Percentiles rank a stretch among this genome's conserved stretches.
Evolutionary conservation across 225 moss, liverwort and hornwort genomes (phyloP).

Genomic region (Anthoceros angustus): DNA sequence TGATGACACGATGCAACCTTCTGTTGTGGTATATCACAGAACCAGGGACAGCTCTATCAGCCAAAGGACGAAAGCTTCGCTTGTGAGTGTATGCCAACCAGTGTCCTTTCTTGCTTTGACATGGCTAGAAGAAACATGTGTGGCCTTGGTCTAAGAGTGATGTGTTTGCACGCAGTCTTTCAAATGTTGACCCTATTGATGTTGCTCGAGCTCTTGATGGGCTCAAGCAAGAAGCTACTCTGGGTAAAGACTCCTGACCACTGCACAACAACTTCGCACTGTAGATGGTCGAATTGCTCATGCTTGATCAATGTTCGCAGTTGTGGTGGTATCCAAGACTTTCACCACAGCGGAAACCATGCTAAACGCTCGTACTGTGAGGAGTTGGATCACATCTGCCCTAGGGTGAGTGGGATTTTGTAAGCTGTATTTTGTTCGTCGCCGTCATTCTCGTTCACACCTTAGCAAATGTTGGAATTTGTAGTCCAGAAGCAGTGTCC

Average conservation of each 20-base stretch:
- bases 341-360: constrained; percentile 97
- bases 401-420: constrained; percentile 53
- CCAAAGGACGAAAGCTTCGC: constrained; percentile 77
- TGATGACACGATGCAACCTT: neutral
- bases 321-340: constrained; percentile 88
- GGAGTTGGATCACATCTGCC: constrained; percentile 67
- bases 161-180: constrained; percentile 46
- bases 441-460: neutral
- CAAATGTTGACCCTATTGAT: constrained; percentile 96
- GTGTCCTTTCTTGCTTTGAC: constrained; percentile 5
- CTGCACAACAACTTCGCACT: neutral
- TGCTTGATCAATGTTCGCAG: constrained; percentile 17
- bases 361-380: constrained; percentile 89
- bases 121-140: neutral
- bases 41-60: constrained; percentile 52
- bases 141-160: neutral
- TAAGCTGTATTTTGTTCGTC: neutral
- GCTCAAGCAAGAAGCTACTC: constrained; percentile 66
- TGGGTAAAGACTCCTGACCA: constrained; percentile 31
- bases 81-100: constrained; percentile 45
- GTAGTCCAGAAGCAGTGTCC: constrained; percentile 64
- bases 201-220: constrained; percentile 67
- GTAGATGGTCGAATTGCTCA: constrained; percentile 1
- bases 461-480: neutral
- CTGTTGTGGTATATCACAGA: constrained; percentile 29